phyloP scores from a whole-genome alignment of 345 rosid species.

The Limnanthes douglasii region DNA sequence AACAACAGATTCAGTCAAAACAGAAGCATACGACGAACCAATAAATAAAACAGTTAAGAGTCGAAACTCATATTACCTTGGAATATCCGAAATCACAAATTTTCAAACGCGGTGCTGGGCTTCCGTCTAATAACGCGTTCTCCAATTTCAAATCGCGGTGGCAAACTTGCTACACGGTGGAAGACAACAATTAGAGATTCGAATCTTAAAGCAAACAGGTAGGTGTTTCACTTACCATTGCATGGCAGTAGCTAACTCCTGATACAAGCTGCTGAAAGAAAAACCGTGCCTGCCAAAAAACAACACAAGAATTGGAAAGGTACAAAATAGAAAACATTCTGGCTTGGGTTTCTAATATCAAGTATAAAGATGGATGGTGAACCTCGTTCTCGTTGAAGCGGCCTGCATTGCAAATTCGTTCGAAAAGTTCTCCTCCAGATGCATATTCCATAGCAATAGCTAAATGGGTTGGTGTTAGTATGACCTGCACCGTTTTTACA shows the following conservation, averaged over 20 bases:
- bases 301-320: no score
- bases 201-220: neutral
- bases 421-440: constrained; percentile 78
- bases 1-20: neutral
- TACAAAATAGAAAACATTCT: no score
- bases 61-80: constrained; percentile 42
- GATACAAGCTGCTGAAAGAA: constrained; percentile 97
- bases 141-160: constrained; percentile 90
- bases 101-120: constrained; percentile 84
- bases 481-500: constrained; percentile 25
- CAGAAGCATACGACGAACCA: constrained; percentile 1
- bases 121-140: constrained; percentile 86
- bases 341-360: no score
- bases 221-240: constrained; percentile 41
- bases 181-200: constrained; percentile 7
- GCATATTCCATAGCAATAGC: constrained; percentile 88
- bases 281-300: constrained; percentile 95
- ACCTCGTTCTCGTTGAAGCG: constrained; percentile 84
- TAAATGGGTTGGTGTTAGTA: constrained; percentile 68
- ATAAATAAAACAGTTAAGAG: constrained; percentile 1
- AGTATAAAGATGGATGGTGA: no score
- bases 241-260: constrained; percentile 91
- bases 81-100: constrained; percentile 98
- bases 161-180: constrained; percentile 71
- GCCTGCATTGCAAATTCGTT: constrained; percentile 69